Percentiles rank a stretch among this genome's conserved stretches.
These are phyloP conservation scores for Cryoendolithus antarcticus DNA, from an alignment of 2,329 filamentous ascomycete genomes.

Conservation along the genomic window DNA sequence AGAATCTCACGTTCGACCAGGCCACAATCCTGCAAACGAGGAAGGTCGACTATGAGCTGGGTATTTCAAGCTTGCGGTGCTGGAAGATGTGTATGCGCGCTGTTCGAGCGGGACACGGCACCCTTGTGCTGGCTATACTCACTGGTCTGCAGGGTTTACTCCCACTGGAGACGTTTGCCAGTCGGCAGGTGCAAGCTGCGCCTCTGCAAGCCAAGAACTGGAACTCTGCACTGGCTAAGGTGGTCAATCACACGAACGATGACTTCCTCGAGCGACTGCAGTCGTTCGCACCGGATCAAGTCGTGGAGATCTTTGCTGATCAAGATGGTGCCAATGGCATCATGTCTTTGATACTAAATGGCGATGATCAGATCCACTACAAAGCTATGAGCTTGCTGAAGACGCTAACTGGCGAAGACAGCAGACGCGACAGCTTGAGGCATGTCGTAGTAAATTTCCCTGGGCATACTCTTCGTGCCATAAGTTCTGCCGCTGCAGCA, in stretches of 20 bases:
- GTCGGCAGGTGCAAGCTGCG: conserved; percentile 26
- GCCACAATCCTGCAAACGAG: conserved; percentile 49
- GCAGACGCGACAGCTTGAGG: conserved; percentile 47
- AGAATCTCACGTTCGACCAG: conserved; percentile 56
- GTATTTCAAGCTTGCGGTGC: conserved; percentile 59
- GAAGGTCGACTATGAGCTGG: conserved; percentile 53
- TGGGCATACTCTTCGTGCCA: conserved; percentile 41
- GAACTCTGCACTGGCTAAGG: conserved; percentile 57
- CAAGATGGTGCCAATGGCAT: conserved; percentile 59
- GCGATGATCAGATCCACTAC: conserved; percentile 65
- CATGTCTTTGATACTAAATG: conserved; percentile 68
- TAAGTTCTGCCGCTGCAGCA: conserved; percentile 44
- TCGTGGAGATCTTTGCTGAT: conserved; percentile 58
- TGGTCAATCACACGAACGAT: conserved; percentile 53
- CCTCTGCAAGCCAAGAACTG: conserved; percentile 55
- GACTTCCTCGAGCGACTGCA: conserved; percentile 67
- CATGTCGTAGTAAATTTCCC: conserved; percentile 48
- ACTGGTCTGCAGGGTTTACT: conserved; percentile 58
- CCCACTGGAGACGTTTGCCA: conserved; percentile 58
- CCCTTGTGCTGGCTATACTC: conserved; percentile 63
- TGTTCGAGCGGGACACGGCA: conserved; percentile 53
- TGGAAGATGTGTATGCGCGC: conserved; percentile 66
- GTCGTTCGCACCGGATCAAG: conserved; percentile 57
- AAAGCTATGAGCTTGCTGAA: conserved; percentile 75
- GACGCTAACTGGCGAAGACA: conserved; percentile 59